Evolutionary conservation across 768 basidiomycete genomes (phyloP).

Genomic region (Omphalotus guepiniiformis): DNA sequence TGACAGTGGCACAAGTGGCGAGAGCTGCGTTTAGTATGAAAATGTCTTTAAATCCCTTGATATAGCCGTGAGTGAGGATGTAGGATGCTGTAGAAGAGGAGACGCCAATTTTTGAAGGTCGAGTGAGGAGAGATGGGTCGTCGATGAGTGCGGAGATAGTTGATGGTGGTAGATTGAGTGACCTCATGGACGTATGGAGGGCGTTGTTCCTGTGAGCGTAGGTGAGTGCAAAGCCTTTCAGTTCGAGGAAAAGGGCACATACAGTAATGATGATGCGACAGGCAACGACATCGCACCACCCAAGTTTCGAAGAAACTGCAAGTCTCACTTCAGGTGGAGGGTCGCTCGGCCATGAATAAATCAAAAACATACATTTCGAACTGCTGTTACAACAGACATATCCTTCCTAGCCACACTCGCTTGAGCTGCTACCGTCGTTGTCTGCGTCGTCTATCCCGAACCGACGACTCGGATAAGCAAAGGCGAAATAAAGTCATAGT

Average conservation of each 20-base stretch:
- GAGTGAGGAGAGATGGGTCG: conserved; percentile 36
- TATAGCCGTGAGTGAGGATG: conserved; percentile 48
- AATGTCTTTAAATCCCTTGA: conserved; percentile 51
- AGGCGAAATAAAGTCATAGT: neutral
- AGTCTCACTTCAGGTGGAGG: conserved; percentile 4
- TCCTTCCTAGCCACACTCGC: conserved; percentile 66
- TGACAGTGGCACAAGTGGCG: conserved; percentile 46
- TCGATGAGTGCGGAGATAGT: conserved; percentile 43
- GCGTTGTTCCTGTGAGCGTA: conserved; percentile 38
- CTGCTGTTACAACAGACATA: conserved; percentile 67
- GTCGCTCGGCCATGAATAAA: neutral
- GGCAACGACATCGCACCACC: conserved; percentile 70
- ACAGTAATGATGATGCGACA: conserved; percentile 57
- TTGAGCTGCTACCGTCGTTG: conserved; percentile 69
- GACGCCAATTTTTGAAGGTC: conserved; percentile 30
- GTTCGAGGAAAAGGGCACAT: conserved; percentile 6
- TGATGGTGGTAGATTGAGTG: conserved; percentile 30
- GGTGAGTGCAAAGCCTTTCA: neutral
- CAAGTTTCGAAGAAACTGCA: conserved; percentile 60
- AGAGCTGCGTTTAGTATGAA: conserved; percentile 60
- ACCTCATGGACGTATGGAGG: conserved; percentile 36
- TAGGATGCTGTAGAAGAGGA: conserved; percentile 29
- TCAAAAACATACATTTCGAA: conserved; percentile 1
- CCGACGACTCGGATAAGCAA: no score
- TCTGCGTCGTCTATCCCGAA: conserved; percentile 44